Evolutionary conservation across 2,329 filamentous ascomycete genomes (phyloP), one percentile per base, ranked within the genome.

Genomic region (Zelopaecilomyces penicillatus): DNA sequence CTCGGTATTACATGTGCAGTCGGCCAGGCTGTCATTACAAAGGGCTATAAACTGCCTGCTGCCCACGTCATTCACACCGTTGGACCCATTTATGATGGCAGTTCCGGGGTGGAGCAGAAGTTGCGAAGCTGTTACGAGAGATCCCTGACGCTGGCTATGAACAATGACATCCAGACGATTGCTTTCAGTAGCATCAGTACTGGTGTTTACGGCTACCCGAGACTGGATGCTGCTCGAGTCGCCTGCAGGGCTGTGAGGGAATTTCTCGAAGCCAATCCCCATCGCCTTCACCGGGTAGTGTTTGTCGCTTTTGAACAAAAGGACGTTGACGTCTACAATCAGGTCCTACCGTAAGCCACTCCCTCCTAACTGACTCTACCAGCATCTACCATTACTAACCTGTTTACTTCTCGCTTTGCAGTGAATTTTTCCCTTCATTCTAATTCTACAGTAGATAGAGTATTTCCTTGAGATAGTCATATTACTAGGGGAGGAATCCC

Each of bases 181-280:
- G 93, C 87, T 0, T 96, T 98, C 55, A 80, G 83, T 35, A 83
- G 80, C 19, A 75, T 97, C 48, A 95, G 89, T 58, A 96, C 91
- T 1, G 93, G 91, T 0, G 64, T 95, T 1, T 97, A 95, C 59
- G 87, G 87, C 1, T 97, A 94, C 59, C 91, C 91, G 0, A 85
- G 79, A 54, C 51, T 59, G 1, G 75, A 82, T 35, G 93, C 91
- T 1, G 87, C 88, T 0, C 62, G 71, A n/a, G 74, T 83, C 7
- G 93, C 88, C 1, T 73, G 85, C 42, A 68, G 74, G 30, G 64
- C 76, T 1, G 74, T 82, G 7, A 71, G 74, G 44, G 59, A 65
- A 32, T 83, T 79, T 49, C 56, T 83, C n/a, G 69, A 73, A 12
- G 59, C 65, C 4, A 54, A 68, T 55, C 69, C 2, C 46, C 58